phyloP scores from a whole-genome alignment of 805 yeast species.

The Sugiyamaella qingdaonensis region DNA sequence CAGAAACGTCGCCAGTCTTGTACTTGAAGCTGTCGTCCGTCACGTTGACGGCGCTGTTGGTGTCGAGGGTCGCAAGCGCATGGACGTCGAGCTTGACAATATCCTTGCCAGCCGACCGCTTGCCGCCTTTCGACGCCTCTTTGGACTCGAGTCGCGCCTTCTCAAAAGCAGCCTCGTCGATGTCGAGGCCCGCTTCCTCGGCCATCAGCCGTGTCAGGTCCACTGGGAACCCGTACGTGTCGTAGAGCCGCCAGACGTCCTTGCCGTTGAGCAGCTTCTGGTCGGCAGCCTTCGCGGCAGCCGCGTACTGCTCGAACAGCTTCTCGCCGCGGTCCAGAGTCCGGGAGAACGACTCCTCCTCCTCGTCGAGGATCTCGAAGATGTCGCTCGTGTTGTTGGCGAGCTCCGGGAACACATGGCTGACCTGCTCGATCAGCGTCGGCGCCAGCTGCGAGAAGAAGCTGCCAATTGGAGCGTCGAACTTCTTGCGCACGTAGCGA shows the following conservation, averaged over 20 bases:
- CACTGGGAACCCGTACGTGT: conserved; percentile 98
- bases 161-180: conserved; percentile 90
- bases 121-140: conserved; percentile 93
- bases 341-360: conserved; percentile 90
- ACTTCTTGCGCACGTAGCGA: conserved; percentile 91
- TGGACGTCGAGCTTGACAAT: conserved; percentile 87
- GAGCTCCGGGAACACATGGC: conserved; percentile 89
- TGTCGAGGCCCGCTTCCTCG: conserved; percentile 89
- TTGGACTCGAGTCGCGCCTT: conserved; percentile 81
- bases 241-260: conserved; percentile 98
- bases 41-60: conserved; percentile 56
- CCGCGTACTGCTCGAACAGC: conserved; percentile 89
- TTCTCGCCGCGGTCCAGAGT: conserved; percentile 98
- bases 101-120: conserved; percentile 51
- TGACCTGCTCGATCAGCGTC: conserved; percentile 82
- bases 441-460: conserved; percentile 92
- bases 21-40: conserved; percentile 84
- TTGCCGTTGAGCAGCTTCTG: conserved; percentile 79
- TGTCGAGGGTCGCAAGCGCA: conserved; percentile 64
- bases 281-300: conserved; percentile 69
- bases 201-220: conserved; percentile 98
- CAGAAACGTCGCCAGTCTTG: conserved; percentile 55
- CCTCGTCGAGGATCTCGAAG: conserved; percentile 90
- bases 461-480: conserved; percentile 91
- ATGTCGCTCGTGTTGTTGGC: conserved; percentile 64